Conservation (phyloP, 2,329 filamentous ascomycete genomes). For the Coniella lustricola region DNA sequence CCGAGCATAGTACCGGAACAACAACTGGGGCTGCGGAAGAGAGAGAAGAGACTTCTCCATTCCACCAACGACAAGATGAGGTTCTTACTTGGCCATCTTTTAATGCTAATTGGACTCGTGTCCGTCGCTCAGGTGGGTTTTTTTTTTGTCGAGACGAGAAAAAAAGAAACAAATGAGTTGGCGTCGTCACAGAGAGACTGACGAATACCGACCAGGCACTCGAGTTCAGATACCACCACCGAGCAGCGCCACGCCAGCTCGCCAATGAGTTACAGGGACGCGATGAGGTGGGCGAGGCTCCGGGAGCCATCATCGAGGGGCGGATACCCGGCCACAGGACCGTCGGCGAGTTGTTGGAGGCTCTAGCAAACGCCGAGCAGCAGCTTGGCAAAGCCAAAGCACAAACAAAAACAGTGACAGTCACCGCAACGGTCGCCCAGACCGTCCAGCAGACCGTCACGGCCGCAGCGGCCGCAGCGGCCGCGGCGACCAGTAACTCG, state of each 20-base stretch:
- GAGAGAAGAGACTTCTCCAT: slow-evolving; percentile 3
- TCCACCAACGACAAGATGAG: slow-evolving; percentile 12
- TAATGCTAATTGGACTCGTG: slow-evolving; percentile 12
- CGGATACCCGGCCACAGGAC: background rate
- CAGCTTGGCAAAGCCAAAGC: background rate
- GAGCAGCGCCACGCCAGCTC: background rate
- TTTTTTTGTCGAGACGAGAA: no score
- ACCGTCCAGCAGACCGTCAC: background rate
- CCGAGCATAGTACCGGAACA: background rate
- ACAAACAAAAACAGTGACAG: slow-evolving; percentile 6
- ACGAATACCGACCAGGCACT: slow-evolving; percentile 4
- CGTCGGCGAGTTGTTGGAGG: background rate
- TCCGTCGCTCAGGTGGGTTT: slow-evolving; percentile 10
- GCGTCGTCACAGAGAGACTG: background rate
- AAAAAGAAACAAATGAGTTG: no score
- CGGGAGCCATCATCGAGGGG: background rate
- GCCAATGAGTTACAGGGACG: background rate
- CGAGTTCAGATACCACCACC: slow-evolving; percentile 8
- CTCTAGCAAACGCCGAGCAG: background rate
- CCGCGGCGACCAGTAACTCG: background rate
- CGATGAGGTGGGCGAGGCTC: background rate
- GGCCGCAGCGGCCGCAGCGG: background rate
- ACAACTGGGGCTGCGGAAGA: background rate
- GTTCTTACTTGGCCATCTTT: slow-evolving; percentile 2
- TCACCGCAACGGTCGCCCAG: slow-evolving; percentile 1